phyloP scores from a whole-genome alignment of 345 rosid genomes.

The Populus nigra region DNA sequence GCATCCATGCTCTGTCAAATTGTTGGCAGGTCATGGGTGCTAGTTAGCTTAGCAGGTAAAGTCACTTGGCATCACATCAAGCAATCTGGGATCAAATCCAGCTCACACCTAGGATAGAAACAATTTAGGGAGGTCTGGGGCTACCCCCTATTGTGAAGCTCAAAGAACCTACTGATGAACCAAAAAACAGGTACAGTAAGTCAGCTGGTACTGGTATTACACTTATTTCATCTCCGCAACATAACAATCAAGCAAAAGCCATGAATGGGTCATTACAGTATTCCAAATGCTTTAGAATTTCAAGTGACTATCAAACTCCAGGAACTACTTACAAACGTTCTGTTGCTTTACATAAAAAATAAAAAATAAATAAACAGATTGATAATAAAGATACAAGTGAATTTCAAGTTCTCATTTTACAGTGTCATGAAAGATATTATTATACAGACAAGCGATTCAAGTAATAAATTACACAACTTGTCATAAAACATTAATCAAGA shows the following conservation, averaged over 20 bases:
- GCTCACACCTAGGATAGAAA: background rate
- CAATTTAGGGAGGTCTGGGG: background rate
- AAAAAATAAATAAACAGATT: background rate
- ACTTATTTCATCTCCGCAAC: background rate
- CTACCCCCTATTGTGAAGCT: background rate
- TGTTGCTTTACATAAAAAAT: background rate
- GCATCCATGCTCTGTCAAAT: background rate
- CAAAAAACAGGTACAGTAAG: background rate
- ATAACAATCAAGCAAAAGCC: background rate
- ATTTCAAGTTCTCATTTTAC: background rate
- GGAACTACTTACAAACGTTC: background rate
- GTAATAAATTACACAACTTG: background rate
- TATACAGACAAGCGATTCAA: background rate
- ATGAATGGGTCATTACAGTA: background rate
- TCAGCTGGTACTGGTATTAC: background rate
- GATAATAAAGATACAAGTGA: background rate
- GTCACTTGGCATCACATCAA: background rate
- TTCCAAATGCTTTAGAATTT: conserved; percentile 4
- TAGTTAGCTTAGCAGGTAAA: background rate
- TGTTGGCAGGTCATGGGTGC: background rate
- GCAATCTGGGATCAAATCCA: background rate
- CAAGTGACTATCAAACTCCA: background rate
- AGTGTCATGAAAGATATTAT: background rate
- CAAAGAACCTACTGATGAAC: background rate
- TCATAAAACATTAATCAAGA: background rate